Base-by-base conservation (phyloP, 164 flowering plant species). In the Protea cynaroides region DNA sequence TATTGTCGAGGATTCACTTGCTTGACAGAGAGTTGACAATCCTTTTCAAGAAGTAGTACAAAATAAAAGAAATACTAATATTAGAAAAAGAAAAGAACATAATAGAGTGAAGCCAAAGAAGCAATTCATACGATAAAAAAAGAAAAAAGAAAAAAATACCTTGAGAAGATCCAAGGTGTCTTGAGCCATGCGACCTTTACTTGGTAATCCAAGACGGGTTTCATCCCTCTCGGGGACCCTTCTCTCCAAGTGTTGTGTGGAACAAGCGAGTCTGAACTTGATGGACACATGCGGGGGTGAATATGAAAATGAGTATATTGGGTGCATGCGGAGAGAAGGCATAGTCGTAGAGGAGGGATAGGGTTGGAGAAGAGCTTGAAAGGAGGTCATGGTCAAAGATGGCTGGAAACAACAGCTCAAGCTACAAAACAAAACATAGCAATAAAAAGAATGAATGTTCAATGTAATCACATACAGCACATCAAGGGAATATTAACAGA, bases 1-100 rank as follows among this genome's bases (percentile, higher is more conserved):
- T 95, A 95, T 64, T 95, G 99, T 15, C 97, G 82, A 23, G 96
- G 97, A 81, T 95, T 91, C 29, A 82, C 86, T 71, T 95, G 96
- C 72, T 68, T 81, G 38, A 95, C 99, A 0, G 89, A 80, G 61
- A 95, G 73, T 78, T 95, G 99, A 73, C 99, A 95, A 66, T 95
- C 97, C 99, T 94, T 58, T 18, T 3, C 21, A 21, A 15, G 36
- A n/a, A 15, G 62, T n/a, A 58, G 23, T 4, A 9, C 18, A 44
- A 60, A 25, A 52, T 29, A 24, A 65, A 22, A 50, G 13, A 6
- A 3, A 38, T 5, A 24, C 18, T 55, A 55, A 55, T 18, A 23
- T 55, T 23, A 55, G 24, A 24, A 49, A 18, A 49, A 14, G 19
- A 47, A 40, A 44, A 59, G 25, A 60, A 43, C 9, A 57, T 12